A percentile compares a stretch with the other conserved stretches of the same genome.
These are phyloP conservation scores for Lentinula sp. DNA, from an alignment of 768 basidiomycete genomes.

Conservation along the genomic window DNA sequence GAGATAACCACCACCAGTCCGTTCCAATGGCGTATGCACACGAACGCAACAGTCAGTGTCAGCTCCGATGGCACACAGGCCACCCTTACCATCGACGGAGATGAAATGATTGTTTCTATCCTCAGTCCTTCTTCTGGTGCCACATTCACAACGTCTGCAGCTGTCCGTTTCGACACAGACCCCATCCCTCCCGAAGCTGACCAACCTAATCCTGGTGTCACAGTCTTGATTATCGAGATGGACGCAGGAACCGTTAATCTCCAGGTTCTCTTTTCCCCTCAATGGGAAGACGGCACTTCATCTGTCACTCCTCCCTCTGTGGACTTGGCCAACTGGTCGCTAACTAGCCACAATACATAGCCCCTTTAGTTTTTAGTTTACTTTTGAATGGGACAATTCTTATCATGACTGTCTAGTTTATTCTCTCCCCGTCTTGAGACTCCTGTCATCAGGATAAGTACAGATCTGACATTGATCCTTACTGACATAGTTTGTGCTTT, in stretches of 20 bases:
- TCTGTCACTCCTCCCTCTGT: constrained; percentile 73
- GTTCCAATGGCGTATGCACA: constrained; percentile 92
- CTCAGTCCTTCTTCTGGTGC: constrained; percentile 66
- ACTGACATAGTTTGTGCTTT: not conserved
- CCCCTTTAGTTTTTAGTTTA: not conserved
- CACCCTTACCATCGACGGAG: constrained; percentile 63
- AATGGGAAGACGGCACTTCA: constrained; percentile 57
- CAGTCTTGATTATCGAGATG: constrained; percentile 69
- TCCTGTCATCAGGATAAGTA: not conserved
- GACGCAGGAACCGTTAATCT: constrained; percentile 70
- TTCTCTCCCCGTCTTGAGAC: not conserved
- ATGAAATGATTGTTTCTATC: constrained; percentile 62
- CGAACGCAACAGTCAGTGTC: constrained; percentile 74
- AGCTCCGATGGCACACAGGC: constrained; percentile 53
- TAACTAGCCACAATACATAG: constrained; percentile 65
- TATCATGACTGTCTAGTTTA: not conserved
- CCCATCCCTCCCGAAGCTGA: constrained; percentile 57
- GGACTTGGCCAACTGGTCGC: constrained; percentile 64
- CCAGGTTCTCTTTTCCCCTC: constrained; percentile 90
- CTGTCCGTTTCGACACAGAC: constrained; percentile 55
- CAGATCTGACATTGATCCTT: not conserved
- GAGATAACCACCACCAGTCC: constrained; percentile 61
- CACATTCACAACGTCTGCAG: constrained; percentile 46
- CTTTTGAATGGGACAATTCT: not conserved
- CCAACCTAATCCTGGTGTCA: constrained; percentile 73